A percentile compares a stretch with the other conserved stretches of the same genome.
phyloP scores from a whole-genome alignment of 2,329 filamentous ascomycete genomes.

The Pseudogymnoascus sp. region DNA sequence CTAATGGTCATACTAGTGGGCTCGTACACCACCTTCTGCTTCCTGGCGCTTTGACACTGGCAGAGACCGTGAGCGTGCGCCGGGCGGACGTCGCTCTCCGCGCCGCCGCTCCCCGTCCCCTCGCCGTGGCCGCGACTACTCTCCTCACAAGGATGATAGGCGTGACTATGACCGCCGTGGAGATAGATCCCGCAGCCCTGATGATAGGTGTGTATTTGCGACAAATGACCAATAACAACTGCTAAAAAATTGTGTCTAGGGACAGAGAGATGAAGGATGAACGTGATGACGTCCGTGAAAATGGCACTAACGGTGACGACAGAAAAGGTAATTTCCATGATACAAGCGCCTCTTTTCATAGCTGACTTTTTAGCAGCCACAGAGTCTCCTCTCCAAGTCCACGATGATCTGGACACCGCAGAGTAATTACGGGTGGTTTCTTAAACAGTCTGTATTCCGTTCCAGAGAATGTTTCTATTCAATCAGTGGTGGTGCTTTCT shows the following conservation, averaged over 20 bases:
- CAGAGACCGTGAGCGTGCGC: slow-evolving; percentile 57
- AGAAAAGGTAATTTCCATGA: slow-evolving; percentile 62
- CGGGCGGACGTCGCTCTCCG: slow-evolving; percentile 48
- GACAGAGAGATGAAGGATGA: slow-evolving; percentile 42
- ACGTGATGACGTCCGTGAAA: slow-evolving; percentile 62
- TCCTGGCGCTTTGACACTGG: slow-evolving; percentile 98
- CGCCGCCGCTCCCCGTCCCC: slow-evolving; percentile 54
- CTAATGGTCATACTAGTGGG: slow-evolving; percentile 58
- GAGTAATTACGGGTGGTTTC: slow-evolving; percentile 43
- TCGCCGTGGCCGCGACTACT: slow-evolving; percentile 58
- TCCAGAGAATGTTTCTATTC: background rate
- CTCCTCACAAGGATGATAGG: slow-evolving; percentile 81
- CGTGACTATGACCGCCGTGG: slow-evolving; percentile 66
- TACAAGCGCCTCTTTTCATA: background rate
- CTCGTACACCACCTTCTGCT: slow-evolving; percentile 91
- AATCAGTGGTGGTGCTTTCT: background rate
- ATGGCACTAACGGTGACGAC: slow-evolving; percentile 75
- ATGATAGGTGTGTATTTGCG: slow-evolving; percentile 40
- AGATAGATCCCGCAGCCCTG: slow-evolving; percentile 67
- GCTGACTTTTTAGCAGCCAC: slow-evolving; percentile 35
- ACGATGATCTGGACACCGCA: slow-evolving; percentile 93
- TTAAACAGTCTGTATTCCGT: background rate
- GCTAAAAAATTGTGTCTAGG: slow-evolving; percentile 18
- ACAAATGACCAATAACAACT: background rate
- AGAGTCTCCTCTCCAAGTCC: slow-evolving; percentile 72